Percentiles rank a stretch among this genome's conserved stretches.
phyloP scores from a whole-genome alignment of 768 basidiomycete species.

The Podaxis sp. region DNA sequence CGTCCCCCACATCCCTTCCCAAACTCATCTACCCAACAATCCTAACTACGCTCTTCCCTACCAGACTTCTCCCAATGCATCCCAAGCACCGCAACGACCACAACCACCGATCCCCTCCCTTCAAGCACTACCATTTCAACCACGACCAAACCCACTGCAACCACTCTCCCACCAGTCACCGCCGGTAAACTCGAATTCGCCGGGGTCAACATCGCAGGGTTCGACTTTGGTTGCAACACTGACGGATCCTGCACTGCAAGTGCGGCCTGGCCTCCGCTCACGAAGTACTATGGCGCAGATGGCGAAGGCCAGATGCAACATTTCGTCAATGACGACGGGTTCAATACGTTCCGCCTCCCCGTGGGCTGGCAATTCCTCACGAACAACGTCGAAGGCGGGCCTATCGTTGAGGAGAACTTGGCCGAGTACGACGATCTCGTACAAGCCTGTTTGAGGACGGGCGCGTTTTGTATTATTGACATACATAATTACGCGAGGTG shows the following conservation, averaged over 20 bases:
- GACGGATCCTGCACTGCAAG: constrained; percentile 38
- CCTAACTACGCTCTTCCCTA: background rate
- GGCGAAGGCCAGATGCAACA: constrained; percentile 59
- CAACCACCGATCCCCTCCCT: constrained; percentile 12
- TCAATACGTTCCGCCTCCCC: constrained; percentile 56
- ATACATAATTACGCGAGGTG: constrained; percentile 60
- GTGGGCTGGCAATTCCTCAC: constrained; percentile 56
- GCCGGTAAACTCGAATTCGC: constrained; percentile 30
- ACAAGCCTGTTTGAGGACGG: constrained; percentile 42
- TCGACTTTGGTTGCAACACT: constrained; percentile 47
- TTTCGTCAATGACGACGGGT: constrained; percentile 49
- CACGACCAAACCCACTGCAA: constrained; percentile 12
- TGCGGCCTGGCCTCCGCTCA: constrained; percentile 40
- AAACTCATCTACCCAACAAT: background rate
- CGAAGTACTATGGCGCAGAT: constrained; percentile 37
- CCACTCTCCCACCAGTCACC: constrained; percentile 23
- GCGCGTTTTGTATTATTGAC: constrained; percentile 52
- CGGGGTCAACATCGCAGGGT: constrained; percentile 53
- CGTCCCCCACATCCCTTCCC: constrained; percentile 6
- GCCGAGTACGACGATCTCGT: constrained; percentile 47
- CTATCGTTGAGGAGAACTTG: constrained; percentile 39
- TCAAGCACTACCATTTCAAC: background rate
- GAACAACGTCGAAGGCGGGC: constrained; percentile 30
- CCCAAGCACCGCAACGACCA: constrained; percentile 19
- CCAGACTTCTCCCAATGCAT: constrained; percentile 31